phyloP scores from a whole-genome alignment of 1,139 yeast species.

The Nadsonia starkeyi-henricii region DNA sequence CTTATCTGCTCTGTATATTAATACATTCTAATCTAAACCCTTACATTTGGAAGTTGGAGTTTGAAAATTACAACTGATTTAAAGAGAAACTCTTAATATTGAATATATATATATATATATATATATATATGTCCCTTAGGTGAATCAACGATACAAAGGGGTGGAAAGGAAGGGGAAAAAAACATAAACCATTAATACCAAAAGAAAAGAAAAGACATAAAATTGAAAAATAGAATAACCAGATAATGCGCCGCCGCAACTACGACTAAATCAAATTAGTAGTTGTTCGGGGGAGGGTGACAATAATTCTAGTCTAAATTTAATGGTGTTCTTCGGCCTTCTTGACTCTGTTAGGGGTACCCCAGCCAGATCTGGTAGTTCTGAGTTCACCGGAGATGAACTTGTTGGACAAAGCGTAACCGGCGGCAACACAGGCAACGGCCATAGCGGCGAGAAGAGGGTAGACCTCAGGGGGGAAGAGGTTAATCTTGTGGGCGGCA shows the following conservation, averaged over 20 bases:
- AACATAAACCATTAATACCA: background rate
- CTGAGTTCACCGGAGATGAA: slow-evolving; percentile 17
- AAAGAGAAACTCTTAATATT: too few relatives aligned
- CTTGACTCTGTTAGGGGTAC: background rate
- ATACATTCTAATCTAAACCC: too few relatives aligned
- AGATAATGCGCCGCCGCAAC: too few relatives aligned
- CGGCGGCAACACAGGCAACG: slow-evolving; percentile 17
- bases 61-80: too few relatives aligned
- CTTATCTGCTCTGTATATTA: too few relatives aligned
- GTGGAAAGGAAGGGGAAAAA: background rate
- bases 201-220: background rate
- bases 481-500: slow-evolving; percentile 6
- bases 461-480: slow-evolving; percentile 20
- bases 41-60: too few relatives aligned
- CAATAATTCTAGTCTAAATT: too few relatives aligned
- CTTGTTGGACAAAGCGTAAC: slow-evolving; percentile 16
- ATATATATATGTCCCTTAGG: too few relatives aligned
- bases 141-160: background rate
- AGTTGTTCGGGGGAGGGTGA: too few relatives aligned
- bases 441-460: slow-evolving; percentile 22
- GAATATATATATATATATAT: too few relatives aligned
- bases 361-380: slow-evolving; percentile 16
- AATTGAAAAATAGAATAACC: background rate
- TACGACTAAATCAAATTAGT: too few relatives aligned
- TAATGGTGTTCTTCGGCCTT: background rate